Base-by-base conservation (phyloP, 768 basidiomycete genomes). In the Pleurotus pulmonarius region DNA sequence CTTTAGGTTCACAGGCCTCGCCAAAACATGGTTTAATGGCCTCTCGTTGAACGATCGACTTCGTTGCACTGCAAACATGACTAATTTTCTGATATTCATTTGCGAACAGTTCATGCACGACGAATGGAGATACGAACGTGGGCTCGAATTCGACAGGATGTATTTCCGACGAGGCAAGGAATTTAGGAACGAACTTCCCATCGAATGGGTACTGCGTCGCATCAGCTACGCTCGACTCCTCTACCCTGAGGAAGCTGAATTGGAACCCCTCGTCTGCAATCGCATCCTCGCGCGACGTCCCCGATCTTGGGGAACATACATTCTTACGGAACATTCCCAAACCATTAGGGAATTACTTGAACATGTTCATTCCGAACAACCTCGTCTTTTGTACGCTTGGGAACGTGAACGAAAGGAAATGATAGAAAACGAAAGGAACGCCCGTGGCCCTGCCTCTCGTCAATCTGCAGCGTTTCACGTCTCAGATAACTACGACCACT, bases 61-160 rank as follows among this genome's bases (percentile, higher is more conserved):
- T 2, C 3, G 3, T 8, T 34, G 29, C 29, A 34, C 29, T 1
- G 9, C 1, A 9, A 34, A 34, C 29, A 34, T 34, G 29, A 9
- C 29, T 1, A 15, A 47, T 24, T 54, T 64, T 49, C 7, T 58
- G 0, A 20, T 57, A 0, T 61, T 16, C 15, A 41, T 64, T 16
- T 25, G 61, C 8, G 2, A 45, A 12, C 63, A 64, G 1, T 62
- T 61, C 60, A 49, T 64, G 43, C 43, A 60, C 34, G 44, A 46
- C 0, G 45, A 24, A 3, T 59, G 62, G 62, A 5, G 54, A 5
- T 16, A 56, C 20, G 55, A 56, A 1, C 48, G 60, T 1, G 41
- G 45, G 0, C 11, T 40, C 1, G 60, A 64, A 51, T 64, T 60
- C 22, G 60, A 64, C 15, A 55, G 59, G 29, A 62, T 62, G 61